Evolutionary conservation across 2,329 filamentous ascomycete genomes (phyloP), one percentile per base, ranked within the genome.

Genomic region (Xylariaceae sp.): DNA sequence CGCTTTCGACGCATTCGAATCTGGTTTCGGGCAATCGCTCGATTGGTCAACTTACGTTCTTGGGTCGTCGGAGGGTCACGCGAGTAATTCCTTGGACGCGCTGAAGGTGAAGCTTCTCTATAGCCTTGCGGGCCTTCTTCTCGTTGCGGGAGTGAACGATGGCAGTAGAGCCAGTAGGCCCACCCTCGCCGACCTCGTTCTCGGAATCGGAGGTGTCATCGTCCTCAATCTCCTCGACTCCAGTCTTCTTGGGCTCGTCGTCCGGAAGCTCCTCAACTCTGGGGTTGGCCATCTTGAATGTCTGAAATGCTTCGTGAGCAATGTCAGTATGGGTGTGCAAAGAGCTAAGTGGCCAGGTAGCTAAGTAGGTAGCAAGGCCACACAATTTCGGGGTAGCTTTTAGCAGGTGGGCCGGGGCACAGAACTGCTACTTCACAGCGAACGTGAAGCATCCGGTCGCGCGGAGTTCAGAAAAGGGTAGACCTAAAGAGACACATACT

Each of bases 91-190:
- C 94, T 64, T 87, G 86, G 57, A 98, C 86, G 65, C 91, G 89
- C 79, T 89, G 93, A 67, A 98, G 78, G 67, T 95, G 90, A 65
- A 97, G 83, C 84, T 98, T 98, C 71, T 89, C 87, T 68, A 98
- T 95, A 64, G 90, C 89, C 83, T 98, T 98, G 75, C 93, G 86
- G 62, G 93, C 94, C 85, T 98, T 98, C 87, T 98, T 98, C 86
- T 98, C 93, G 77, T 97, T 97, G 72, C 93, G 89, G 66, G 89
- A 95, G 81, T 97, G 91, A 64, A 98, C 85, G 61, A 93, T 82
- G 64, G 91, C 86, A 53, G 85, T 82, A 63, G 89, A 87, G 65
- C 91, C 93, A 56, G 87, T 85, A 66, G 91, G 89, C 57, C 66
- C 68, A 51, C 67, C 64, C 48, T 80, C 80, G 56, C 75, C 81